Base-by-base conservation (phyloP, 139 green algal species). In the Spirogloea muscicola region DNA sequence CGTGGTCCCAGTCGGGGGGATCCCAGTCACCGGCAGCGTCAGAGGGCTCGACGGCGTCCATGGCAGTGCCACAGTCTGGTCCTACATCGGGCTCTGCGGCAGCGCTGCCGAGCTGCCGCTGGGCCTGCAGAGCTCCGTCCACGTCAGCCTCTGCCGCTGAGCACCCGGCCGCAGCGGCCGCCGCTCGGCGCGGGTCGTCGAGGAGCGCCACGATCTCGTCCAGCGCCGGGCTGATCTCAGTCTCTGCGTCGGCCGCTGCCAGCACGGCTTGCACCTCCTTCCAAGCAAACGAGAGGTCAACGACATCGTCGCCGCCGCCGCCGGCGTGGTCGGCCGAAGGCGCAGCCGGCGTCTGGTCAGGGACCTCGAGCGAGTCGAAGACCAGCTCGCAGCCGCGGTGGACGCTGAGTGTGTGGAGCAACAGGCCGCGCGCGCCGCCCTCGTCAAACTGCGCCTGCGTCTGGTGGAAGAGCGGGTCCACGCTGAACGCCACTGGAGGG, bases 361-460 rank as follows among this genome's bases (percentile, higher is more conserved):
- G 87, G 0, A 91, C 70, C 18, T 91, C 89, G 37, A 58, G 72
- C 7, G 89, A 94, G 76, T 94, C 89, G 64, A 94, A 94, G 21
- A 92, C 72, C 25, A 94, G 76, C 51, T 92, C 74, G 69, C 86
- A 91, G 1, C 77, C 77, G 43, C 60, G 49, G 55, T 85, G 84
- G 37, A 91, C 86, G 36, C 60, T 76, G 31, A 95, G 80, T 72
- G 92, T 93, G 82, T 90, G 84, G 27, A 95, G 73, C 58, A 95
- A 83, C 48, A 95, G 82, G 5, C 90, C 90, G 74, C 70, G 80
- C 9, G 83, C 78, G 2, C 83, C 84, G 41, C 83, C 91, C 73
- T 92, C 88, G 69, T 96, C 91, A 83, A 96, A 96, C 78, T 95
- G 88, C 1, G 89, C 89, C 9, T 84, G 90, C 3, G 87, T 96